Base-by-base conservation (phyloP, 805 yeast species). In the Wickerhamomyces chambardii region DNA sequence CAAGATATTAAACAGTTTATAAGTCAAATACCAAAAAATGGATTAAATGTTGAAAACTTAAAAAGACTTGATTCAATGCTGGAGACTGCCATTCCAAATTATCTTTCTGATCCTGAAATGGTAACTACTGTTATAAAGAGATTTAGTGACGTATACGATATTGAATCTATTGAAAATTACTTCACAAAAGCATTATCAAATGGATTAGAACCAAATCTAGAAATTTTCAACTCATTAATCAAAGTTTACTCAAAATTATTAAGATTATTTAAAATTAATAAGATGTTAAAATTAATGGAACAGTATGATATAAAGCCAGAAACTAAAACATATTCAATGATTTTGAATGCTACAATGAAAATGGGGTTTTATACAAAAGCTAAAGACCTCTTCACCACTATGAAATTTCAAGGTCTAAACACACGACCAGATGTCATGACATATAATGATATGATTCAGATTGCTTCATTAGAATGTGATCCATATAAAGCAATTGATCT, bases 401-500 rank as follows among this genome's bases (percentile, higher is more conserved):
- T 92, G 87, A 90, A 86, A 51, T 90, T 84, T 53, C 55, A 81
- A 44, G 75, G 92, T 1, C 49, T 64, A 5, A 61, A 64, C 19
- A 75, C 87, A 14, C 68, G 73, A 33, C 96, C 97, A 0, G 82
- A 77, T 32, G 48, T 73, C 0, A 56, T 59, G 15, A 73, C 87
- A 1, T 92, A 87, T 55, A 76, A 79, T 38, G 72, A 82, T 6
- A 73, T 87, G 64, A 72, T 90, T 11, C 66, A 76, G 10, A 63
- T 84, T 7, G 76, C 83, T 42, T 73, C 78, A 4, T 70, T 71
- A 42, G 68, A 73, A 36, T 66, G 73, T 33, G 73, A 84, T 36
- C 63, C 84, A 12, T 89, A 86, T 40, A 78, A 71, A 43, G 94
- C 87, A 0, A 53, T 89, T 25, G 90, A 84, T 48, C 62, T 89